Evolutionary conservation across 306 rosid genomes (phyloP), one percentile per base, ranked within the genome.

Genomic region (Cajanus cajan): DNA sequence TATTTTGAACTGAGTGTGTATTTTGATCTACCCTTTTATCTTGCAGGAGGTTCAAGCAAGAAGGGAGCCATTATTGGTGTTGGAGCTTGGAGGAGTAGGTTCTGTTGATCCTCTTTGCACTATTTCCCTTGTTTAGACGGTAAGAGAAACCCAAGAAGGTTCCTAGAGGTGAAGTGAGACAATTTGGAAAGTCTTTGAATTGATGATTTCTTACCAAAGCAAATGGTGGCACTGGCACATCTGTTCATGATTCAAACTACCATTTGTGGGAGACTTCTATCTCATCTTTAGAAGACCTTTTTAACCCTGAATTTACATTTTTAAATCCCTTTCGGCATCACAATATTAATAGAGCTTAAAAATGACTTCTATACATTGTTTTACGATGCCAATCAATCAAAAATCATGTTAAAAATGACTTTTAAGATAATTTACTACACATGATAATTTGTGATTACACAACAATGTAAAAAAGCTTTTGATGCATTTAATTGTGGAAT

Each of bases 41-140:
- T 68, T 54, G 66, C 25, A 85, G 88, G 76, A 40, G 64, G 79
- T 47, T 86, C 89, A 69, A 88, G 78, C 73, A 89, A 89, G 51
- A 89, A 89, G 36, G 68, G 74, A 31, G 83, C 89, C 22, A 83
- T 91, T 73, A 89, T 89, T 79, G 96, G 96, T 41, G 96, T 88
- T 25, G 85, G 77, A 37, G 85, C n/a, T 68, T 61, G 96, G 96
- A 79, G 96, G 93, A 48, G 91, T 47, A 15, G 91, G 45, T 59
- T 69, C 85, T 70, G 3, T 88, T 47, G n/a, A 79, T 89, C 62
- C 69, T 87, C 78, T 34, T 85, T 55, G 93, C 88, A 14, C 45
- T 89, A 44, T 33, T 89, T 21, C 50, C 44, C 2, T 85, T 86
- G 84, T 57, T 78, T 50, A 80, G 33, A 73, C 28, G 51, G 39